A percentile compares a stretch with the other conserved stretches of the same genome.
Conservation (phyloP, 225 moss, liverwort and hornwort genomes). For the Neckera pumila region DNA sequence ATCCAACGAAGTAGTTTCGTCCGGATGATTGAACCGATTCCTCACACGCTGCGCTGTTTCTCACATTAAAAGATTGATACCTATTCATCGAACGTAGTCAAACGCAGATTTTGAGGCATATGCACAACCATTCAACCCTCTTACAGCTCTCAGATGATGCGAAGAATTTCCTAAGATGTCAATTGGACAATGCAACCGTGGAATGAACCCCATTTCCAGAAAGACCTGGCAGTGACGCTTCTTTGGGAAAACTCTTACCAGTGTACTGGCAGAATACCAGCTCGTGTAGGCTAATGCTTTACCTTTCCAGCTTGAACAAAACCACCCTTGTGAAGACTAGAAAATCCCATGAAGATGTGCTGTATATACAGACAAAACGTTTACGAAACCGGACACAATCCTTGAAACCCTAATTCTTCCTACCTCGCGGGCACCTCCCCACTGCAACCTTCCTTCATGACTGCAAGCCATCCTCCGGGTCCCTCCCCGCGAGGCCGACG, state of each 20-base stretch:
- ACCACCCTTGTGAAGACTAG: not conserved
- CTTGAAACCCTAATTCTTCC: slow-evolving; percentile 10
- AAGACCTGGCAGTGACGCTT: not conserved
- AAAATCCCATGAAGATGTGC: not conserved
- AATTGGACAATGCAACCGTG: not conserved
- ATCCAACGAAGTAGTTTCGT: not conserved
- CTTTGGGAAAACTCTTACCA: not conserved
- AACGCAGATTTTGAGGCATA: not conserved
- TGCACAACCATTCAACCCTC: not conserved
- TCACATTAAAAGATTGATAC: not conserved
- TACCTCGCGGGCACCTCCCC: too few relatives aligned
- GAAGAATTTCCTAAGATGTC: not conserved
- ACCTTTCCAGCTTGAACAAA: not conserved
- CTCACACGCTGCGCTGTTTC: not conserved
- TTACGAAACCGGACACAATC: not conserved
- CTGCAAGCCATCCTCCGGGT: not conserved
- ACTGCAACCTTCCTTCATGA: not conserved
- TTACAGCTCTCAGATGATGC: not conserved
- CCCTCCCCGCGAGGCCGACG: not conserved
- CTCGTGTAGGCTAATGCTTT: not conserved
- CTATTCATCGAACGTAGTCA: not conserved
- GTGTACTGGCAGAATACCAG: not conserved
- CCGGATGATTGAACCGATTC: not conserved
- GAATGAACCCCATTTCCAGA: not conserved
- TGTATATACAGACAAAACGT: not conserved